Conservation (phyloP, 2,329 filamentous ascomycete species). For the Trichoderma brevicompactum region DNA sequence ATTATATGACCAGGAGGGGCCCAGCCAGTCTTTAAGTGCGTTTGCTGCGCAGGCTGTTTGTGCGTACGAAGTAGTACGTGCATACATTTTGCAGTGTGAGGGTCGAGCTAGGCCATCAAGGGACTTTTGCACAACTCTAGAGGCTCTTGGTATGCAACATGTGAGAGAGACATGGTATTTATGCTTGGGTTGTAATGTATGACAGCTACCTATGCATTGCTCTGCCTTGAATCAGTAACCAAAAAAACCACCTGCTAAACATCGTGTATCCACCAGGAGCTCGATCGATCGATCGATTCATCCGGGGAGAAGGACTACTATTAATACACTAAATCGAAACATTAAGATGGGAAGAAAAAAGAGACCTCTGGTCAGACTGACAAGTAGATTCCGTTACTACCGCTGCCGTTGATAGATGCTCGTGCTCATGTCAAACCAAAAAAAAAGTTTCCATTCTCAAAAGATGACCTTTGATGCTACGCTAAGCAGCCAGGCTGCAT, state of each 20-base stretch:
- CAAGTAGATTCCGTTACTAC: background rate
- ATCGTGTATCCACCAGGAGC: constrained; percentile 4
- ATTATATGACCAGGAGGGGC: no score
- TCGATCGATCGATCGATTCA: constrained; percentile 21
- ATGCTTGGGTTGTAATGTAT: background rate
- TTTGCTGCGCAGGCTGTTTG: no score
- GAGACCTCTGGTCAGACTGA: background rate
- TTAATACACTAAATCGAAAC: background rate
- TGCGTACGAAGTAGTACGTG: no score
- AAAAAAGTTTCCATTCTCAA: constrained; percentile 35
- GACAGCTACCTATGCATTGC: background rate
- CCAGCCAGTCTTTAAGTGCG: no score
- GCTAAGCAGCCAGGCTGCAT: constrained; percentile 69
- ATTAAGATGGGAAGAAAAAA: background rate
- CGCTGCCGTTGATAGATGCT: background rate
- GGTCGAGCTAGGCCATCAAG: no score
- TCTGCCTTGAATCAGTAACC: background rate
- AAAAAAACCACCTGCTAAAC: background rate
- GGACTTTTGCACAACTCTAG: no score
- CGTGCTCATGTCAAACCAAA: background rate
- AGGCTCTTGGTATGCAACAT: no score
- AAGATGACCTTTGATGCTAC: constrained; percentile 67
- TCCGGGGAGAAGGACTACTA: constrained; percentile 3
- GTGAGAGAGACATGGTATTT: background rate
- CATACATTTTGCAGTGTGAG: no score